Evolutionary conservation across 129 eudicot genomes (phyloP), one percentile per base, ranked within the genome.

Genomic region (Daucus carota): DNA sequence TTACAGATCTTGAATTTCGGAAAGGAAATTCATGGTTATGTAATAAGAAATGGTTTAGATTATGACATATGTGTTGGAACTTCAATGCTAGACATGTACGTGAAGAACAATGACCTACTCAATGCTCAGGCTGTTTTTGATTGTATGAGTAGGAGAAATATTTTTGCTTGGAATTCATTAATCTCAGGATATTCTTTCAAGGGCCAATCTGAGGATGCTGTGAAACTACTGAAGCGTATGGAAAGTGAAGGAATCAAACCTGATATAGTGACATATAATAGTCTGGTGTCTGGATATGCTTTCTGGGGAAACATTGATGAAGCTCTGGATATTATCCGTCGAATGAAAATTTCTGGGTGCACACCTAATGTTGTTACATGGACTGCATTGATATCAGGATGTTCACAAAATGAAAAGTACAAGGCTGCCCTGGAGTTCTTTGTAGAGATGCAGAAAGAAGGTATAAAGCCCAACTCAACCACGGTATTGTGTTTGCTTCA

Each of bases 21-120:
- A 48, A 84, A 87, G 79, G 83, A 76, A 73, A 66, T 83, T 9
- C 91, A 87, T 80, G 54, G 83, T 50, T 82, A 73, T 72, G 81
- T 80, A 13, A 33, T 82, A 72, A 84, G 88, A 77, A 82, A 87
- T 73, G 85, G 83, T 38, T 78, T 79, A 29, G 86, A 84, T n/a
- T 44, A 45, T 73, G 91, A 87, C 50, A 31, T 75, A 14, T 80
- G 78, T 72, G 79, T 87, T 24, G 86, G 74, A 54, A 78, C 88
- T 77, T 84, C 86, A 46, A 29, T 87, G 72, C 45, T 84, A 60
- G 88, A 87, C 74, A 87, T 87, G 91, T 87, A 87, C 38, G 81
- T 84, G 73, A 87, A 87, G 83, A 81, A 73, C 29, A 76, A 78
- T 47, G 73, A 80, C 65, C 47, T 87, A 47, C 54, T n/a, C 36